phyloP scores from a whole-genome alignment of 257 asterid genomes.

The Nicotiana undulata region DNA sequence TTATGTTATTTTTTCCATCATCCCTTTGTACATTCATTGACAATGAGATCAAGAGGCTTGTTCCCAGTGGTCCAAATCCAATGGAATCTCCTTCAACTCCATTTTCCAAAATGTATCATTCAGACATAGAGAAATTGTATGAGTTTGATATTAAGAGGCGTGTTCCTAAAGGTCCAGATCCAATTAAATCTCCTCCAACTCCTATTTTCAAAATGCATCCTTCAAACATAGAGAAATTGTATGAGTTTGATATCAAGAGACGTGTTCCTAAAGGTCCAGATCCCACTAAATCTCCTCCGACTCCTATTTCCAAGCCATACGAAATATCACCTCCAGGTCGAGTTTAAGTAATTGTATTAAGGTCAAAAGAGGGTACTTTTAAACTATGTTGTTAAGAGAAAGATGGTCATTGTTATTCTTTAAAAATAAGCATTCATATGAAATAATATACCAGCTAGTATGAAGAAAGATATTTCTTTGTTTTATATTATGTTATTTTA shows the following conservation, averaged over 20 bases:
- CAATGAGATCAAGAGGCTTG: not conserved
- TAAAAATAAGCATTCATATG: not conserved
- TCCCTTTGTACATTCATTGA: too few relatives aligned
- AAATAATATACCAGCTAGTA: not conserved
- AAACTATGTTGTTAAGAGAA: not conserved
- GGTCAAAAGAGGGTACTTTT: not conserved
- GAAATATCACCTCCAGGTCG: not conserved
- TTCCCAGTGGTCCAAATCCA: not conserved
- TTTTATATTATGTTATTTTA: too few relatives aligned
- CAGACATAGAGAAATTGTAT: not conserved
- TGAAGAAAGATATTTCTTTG: not conserved
- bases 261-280: not conserved
- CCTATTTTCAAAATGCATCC: not conserved
- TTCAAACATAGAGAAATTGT: too few relatives aligned
- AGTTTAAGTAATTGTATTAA: not conserved
- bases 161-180: not conserved
- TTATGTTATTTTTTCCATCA: too few relatives aligned
- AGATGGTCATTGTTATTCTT: not conserved
- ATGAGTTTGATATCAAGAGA: not conserved
- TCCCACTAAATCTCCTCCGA: not conserved
- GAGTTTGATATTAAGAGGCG: not conserved
- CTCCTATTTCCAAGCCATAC: not conserved
- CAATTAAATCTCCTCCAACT: not conserved
- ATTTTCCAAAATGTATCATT: not conserved
- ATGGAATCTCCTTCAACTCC: not conserved